These are phyloP conservation scores for Thermothelomyces thermophilus DNA, from an alignment of 2,329 filamentous ascomycete species.

Conservation along the genomic window DNA sequence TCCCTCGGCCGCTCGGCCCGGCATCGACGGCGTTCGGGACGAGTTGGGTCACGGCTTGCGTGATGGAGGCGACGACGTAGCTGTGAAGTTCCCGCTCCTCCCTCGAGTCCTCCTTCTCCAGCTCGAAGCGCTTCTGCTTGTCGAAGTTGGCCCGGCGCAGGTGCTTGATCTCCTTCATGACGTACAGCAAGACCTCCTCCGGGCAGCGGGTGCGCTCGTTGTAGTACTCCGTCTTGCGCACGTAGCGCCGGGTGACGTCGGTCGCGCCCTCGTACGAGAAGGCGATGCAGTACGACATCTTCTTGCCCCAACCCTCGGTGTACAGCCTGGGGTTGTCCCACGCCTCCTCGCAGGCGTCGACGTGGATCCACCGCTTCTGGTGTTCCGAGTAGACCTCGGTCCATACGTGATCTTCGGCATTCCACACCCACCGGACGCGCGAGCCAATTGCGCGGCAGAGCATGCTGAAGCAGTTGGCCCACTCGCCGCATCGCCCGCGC, in stretches of 20 bases:
- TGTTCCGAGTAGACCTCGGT: constrained; percentile 95
- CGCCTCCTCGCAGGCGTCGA: constrained; percentile 87
- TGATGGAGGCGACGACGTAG: constrained; percentile 67
- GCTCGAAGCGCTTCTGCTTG: constrained; percentile 75
- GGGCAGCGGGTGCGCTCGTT: constrained; percentile 71
- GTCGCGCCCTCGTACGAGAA: constrained; percentile 83
- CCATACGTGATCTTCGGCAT: constrained; percentile 95
- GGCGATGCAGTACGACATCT: constrained; percentile 93
- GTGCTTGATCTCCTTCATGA: constrained; percentile 84
- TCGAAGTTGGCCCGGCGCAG: constrained; percentile 76
- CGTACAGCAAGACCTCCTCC: constrained; percentile 85
- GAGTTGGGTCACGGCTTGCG: constrained; percentile 64
- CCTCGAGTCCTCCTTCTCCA: constrained; percentile 72
- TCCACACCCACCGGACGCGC: constrained; percentile 96
- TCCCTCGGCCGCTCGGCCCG: constrained; percentile 21
- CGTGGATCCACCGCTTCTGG: constrained; percentile 90
- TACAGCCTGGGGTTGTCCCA: constrained; percentile 95
- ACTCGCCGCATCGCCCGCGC: constrained; percentile 84
- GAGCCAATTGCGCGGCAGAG: constrained; percentile 87
- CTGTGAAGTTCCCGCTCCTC: constrained; percentile 70
- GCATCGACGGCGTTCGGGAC: constrained; percentile 43
- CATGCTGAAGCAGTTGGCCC: constrained; percentile 99
- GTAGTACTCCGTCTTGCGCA: constrained; percentile 65
- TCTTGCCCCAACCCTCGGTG: constrained; percentile 90
- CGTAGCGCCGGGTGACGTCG: constrained; percentile 60